Evolutionary conservation across 2,329 filamentous ascomycete species (phyloP), one percentile per base, ranked within the genome.

Genomic region (Fusarium liriodendri): DNA sequence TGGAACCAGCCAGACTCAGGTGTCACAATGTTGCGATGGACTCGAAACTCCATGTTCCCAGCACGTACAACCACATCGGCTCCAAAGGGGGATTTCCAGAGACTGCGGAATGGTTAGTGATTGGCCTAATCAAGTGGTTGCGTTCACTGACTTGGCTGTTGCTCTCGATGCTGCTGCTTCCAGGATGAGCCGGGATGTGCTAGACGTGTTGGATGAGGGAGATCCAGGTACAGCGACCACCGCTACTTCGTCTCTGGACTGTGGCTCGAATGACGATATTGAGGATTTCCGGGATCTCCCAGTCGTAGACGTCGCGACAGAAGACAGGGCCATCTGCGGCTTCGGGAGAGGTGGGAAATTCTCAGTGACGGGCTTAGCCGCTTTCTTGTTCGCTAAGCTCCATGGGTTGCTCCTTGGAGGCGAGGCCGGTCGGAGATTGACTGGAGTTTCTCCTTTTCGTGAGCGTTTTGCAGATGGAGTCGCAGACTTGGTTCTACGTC

Each of bases 11-110:
- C 77, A 7, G 83, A 83, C 27, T 82, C 76, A 5, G 77, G 69
- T 45, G 72, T 69, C 27, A 84, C 68, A 58, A 84, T 77, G 40
- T 80, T 77, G 42, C 83, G 83, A 67, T 84, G 83, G n/a, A 82
- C 72, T 68, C 71, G 61, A 63, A 80, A 80, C 38, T 67, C 67
- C 64, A 71, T 66, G 5, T 50, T 64, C 18, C 76, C 77, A 16
- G 75, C 73, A 25, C 72, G 69, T 62, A 82, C 73, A 38, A 79
- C 67, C 52, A 83, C 75, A 68, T 83, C 82, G 18, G 82, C 78
- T 14, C 80, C 80, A 68, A 82, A 76, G 2, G 81, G 80, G 14
- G 71, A 72, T 29, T 67, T 70, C 80, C 81, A 83, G 52, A 82
- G 76, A 55, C 81, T 83, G 37, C 25, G 18, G n/a, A 16, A 55